These are phyloP conservation scores for Boehmeria nivea DNA, from an alignment of 306 rosid species.

Conservation along the genomic window DNA sequence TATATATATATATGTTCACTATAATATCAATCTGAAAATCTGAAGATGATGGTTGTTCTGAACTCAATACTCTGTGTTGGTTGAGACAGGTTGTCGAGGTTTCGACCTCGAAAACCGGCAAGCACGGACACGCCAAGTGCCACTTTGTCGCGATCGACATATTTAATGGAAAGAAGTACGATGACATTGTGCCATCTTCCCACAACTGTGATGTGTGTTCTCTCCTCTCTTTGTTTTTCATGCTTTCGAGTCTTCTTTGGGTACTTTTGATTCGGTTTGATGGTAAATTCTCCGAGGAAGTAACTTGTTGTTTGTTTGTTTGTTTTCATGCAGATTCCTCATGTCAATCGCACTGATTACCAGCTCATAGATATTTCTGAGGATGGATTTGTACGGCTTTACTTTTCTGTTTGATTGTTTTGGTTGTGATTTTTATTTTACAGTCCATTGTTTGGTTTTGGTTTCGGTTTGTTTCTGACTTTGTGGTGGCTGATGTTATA, in stretches of 20 bases:
- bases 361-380: slow-evolving; percentile 42
- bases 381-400: slow-evolving; percentile 50
- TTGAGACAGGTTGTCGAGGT: slow-evolving; percentile 25
- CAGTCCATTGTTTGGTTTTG: not conserved
- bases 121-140: slow-evolving; percentile 59
- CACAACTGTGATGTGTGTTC: slow-evolving; percentile 69
- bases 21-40: not conserved
- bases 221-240: not conserved
- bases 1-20: not conserved
- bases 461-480: slow-evolving; percentile 4
- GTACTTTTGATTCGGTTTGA: not conserved
- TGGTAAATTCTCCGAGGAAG: not conserved
- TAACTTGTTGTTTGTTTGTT: not conserved
- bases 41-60: not conserved
- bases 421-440: not conserved
- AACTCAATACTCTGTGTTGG: not conserved
- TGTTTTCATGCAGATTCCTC: slow-evolving; percentile 51
- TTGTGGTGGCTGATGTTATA: slow-evolving; percentile 2
- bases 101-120: slow-evolving; percentile 47
- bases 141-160: slow-evolving; percentile 75
- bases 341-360: slow-evolving; percentile 62
- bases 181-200: slow-evolving; percentile 72
- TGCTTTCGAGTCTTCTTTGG: not conserved
- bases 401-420: not conserved
- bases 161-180: slow-evolving; percentile 59